These are phyloP conservation scores for Sporothrix sp. DNA, from an alignment of 2,329 filamentous ascomycete genomes.

Conservation along the genomic window DNA sequence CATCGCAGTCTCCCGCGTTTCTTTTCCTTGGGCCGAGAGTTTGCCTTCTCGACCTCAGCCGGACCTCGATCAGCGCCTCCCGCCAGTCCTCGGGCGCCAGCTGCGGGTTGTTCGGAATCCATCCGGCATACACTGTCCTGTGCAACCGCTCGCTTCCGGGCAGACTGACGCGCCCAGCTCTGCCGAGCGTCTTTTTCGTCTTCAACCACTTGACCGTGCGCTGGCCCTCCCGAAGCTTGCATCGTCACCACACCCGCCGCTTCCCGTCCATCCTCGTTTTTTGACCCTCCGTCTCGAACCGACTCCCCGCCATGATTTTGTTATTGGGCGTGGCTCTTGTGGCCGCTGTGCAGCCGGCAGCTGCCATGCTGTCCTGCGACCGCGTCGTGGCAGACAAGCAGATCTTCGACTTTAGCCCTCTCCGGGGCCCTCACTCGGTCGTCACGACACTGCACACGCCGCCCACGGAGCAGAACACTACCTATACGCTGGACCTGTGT, in stretches of 20 bases:
- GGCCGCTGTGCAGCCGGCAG: slow-evolving; percentile 13
- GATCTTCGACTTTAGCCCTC: slow-evolving; percentile 53
- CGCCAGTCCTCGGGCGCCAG: background rate
- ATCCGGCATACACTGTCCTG: background rate
- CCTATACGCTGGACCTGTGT: slow-evolving; percentile 75
- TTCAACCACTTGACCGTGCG: background rate
- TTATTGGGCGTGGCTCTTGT: slow-evolving; percentile 10
- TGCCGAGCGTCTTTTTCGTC: no score
- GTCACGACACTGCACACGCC: slow-evolving; percentile 47
- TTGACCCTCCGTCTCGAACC: background rate
- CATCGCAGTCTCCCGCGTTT: no score
- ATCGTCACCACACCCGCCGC: background rate
- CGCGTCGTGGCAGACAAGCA: slow-evolving; percentile 49
- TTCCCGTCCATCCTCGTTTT: background rate
- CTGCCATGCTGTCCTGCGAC: slow-evolving; percentile 51
- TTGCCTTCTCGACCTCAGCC: background rate
- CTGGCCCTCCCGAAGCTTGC: background rate
- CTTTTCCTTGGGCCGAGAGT: background rate
- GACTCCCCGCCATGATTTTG: slow-evolving; percentile 2
- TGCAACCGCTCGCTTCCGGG: no score
- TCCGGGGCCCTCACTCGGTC: slow-evolving; percentile 60
- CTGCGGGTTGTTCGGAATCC: background rate
- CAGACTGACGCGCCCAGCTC: no score
- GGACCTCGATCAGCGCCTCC: background rate
- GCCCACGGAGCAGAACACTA: slow-evolving; percentile 56